Conservation (phyloP, 345 rosid species). For the Arabis hirsuta region DNA sequence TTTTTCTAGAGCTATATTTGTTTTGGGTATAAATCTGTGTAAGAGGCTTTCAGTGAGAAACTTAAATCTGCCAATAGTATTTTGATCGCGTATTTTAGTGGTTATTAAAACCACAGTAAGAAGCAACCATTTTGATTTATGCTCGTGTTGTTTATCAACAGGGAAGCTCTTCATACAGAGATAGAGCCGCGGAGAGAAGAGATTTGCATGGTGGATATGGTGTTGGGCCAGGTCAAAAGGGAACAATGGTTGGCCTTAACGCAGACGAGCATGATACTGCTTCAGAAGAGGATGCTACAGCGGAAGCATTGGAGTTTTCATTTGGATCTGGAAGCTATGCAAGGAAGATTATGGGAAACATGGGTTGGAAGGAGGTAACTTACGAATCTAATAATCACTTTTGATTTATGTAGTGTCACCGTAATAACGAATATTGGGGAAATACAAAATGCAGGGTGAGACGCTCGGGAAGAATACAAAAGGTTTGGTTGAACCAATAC, state of each 20-base stretch:
- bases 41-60: not conserved
- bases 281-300: slow-evolving; percentile 60
- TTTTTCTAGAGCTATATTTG: not conserved
- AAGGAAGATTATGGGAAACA: slow-evolving; percentile 73
- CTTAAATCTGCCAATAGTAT: slow-evolving; percentile 5
- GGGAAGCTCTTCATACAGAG: slow-evolving; percentile 60
- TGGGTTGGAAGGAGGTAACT: slow-evolving; percentile 92
- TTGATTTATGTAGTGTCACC: not conserved
- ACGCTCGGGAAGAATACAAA: slow-evolving; percentile 62
- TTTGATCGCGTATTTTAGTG: not conserved
- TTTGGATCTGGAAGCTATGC: slow-evolving; percentile 86
- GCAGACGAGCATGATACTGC: slow-evolving; percentile 41
- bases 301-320: slow-evolving; percentile 69
- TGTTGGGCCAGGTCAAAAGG: slow-evolving; percentile 86
- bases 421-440: not conserved
- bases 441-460: slow-evolving; percentile 63
- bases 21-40: not conserved
- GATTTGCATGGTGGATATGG: slow-evolving; percentile 79
- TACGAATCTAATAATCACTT: slow-evolving; percentile 8
- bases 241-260: slow-evolving; percentile 12
- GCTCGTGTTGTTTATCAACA: slow-evolving; percentile 43
- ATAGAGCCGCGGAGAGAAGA: slow-evolving; percentile 95
- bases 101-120: slow-evolving; percentile 6
- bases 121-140: slow-evolving; percentile 5
- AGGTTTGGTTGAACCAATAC: slow-evolving; percentile 73